Conservation (phyloP, 1,284 basidiomycete genomes). For the Fomitopsis schrenkii region DNA sequence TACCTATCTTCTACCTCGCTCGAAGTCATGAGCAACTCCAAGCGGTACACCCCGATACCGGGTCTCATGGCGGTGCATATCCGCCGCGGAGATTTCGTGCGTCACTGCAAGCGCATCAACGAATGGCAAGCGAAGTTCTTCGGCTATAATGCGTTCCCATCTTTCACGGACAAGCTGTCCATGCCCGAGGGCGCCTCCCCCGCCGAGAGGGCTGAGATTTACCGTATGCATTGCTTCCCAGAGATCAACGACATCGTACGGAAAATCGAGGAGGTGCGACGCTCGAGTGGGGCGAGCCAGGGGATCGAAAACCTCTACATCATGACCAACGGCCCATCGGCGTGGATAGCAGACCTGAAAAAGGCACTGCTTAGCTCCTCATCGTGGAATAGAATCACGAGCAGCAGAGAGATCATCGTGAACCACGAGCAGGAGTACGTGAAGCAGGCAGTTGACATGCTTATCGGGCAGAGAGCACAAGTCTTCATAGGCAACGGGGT, state of each 20-base stretch:
- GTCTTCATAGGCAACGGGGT: constrained; percentile 46
- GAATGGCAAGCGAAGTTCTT: constrained; percentile 36
- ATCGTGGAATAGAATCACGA: constrained; percentile 23
- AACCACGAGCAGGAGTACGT: constrained; percentile 36
- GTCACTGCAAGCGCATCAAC: constrained; percentile 46
- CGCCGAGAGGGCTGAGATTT: constrained; percentile 22
- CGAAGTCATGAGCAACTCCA: constrained; percentile 1
- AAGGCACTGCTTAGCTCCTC: constrained; percentile 13
- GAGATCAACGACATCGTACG: constrained; percentile 35
- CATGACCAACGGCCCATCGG: constrained; percentile 32
- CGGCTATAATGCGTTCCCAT: constrained; percentile 39
- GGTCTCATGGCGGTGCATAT: constrained; percentile 57
- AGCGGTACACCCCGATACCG: constrained; percentile 23
- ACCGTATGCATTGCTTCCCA: constrained; percentile 39
- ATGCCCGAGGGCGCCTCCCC: constrained; percentile 24
- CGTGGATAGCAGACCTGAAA: constrained; percentile 29
- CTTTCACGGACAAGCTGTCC: constrained; percentile 35
- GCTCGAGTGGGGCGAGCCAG: constrained; percentile 16
- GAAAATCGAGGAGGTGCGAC: constrained; percentile 28
- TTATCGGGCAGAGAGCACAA: constrained; percentile 37
- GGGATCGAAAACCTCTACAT: constrained; percentile 30
- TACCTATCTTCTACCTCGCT: constrained; percentile 10
- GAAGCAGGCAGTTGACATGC: constrained; percentile 40
- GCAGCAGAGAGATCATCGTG: constrained; percentile 33
- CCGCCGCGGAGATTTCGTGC: constrained; percentile 55